Base-by-base conservation (phyloP, 306 rosid genomes). In the Dicorynia guianensis region DNA sequence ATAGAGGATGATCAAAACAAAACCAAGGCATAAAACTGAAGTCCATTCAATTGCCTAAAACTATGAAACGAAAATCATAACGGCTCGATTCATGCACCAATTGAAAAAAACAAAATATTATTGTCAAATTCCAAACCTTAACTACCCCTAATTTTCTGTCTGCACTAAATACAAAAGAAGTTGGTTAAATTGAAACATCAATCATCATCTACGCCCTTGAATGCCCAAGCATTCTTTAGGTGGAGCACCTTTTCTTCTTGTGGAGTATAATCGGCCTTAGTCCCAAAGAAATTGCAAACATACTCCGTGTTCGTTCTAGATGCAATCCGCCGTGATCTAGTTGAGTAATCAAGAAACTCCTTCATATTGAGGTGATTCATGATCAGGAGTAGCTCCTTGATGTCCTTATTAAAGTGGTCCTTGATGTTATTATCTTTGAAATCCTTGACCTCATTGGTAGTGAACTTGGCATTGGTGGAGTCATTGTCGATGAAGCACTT, bases 221-320 rank as follows among this genome's bases (percentile, higher is more conserved):
- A 81, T 0, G 90, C 81, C 88, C 86, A 87, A 0, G 74, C 66
- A 17, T 63, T 5, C 11, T 69, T 42, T 3, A 38, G 34, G 10
- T 76, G 85, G 11, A 63, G 5, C 71, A 4, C 18, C 0, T 62
- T 70, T 66, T 87, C 88, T 57, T 86, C 90, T 20, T 78, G 75
- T 0, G 68, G 81, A 0, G 85, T 78, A 12, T 1, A 81, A 72
- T 87, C 90, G 38, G 1, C 64, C 5, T 35, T 79, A 10, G 84
- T 11, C 1, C 59, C 83, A 14, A 87, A 86, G 18, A 49, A 59
- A 0, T 50, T 42, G 36, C 85, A 56, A 17, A 60, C 77, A 5
- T 20, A 72, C 74, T 81, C 81, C 3, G 60, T 81, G 50, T 84
- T 72, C 79, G 56, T 81, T 63, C 76, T 65, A 1, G 14, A 84